Conservation (phyloP, 139 green algal genomes). For the Choricystis sp. region DNA sequence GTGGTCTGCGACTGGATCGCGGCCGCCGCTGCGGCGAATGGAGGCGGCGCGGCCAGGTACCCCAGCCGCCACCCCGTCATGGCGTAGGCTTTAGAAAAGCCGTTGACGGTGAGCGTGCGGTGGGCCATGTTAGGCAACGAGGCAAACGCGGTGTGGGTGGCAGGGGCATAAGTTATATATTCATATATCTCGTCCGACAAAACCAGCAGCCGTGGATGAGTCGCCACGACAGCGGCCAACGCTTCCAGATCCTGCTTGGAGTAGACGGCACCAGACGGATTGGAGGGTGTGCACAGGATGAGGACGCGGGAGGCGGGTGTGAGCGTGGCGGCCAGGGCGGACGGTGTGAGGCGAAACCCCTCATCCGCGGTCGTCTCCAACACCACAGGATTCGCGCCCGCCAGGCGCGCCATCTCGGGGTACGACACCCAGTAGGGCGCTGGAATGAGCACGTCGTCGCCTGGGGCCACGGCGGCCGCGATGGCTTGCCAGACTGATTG, state of each 20-base stretch:
- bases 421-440: conserved; percentile 96
- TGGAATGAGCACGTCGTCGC: conserved; percentile 81
- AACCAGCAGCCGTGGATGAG: conserved; percentile 83
- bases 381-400: conserved; percentile 61
- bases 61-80: conserved; percentile 90
- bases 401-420: conserved; percentile 85
- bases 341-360: conserved; percentile 61
- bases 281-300: conserved; percentile 94
- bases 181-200: conserved; percentile 80
- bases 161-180: conserved; percentile 83
- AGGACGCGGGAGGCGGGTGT: conserved; percentile 70
- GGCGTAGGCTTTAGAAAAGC: conserved; percentile 86
- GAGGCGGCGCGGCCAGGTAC: conserved; percentile 77
- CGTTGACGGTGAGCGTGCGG: conserved; percentile 92
- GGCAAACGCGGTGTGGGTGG: conserved; percentile 65
- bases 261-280: conserved; percentile 87
- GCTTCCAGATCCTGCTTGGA: conserved; percentile 35
- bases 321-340: conserved; percentile 51
- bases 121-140: conserved; percentile 73
- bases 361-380: conserved; percentile 42
- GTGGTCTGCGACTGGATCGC: conserved; percentile 87
- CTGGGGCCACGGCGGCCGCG: conserved; percentile 34
- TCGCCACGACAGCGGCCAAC: conserved; percentile 61
- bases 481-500: conserved; percentile 83
- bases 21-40: conserved; percentile 59